These are phyloP conservation scores for Serpula lacrymans DNA, from an alignment of 768 basidiomycete genomes.

Conservation along the genomic window DNA sequence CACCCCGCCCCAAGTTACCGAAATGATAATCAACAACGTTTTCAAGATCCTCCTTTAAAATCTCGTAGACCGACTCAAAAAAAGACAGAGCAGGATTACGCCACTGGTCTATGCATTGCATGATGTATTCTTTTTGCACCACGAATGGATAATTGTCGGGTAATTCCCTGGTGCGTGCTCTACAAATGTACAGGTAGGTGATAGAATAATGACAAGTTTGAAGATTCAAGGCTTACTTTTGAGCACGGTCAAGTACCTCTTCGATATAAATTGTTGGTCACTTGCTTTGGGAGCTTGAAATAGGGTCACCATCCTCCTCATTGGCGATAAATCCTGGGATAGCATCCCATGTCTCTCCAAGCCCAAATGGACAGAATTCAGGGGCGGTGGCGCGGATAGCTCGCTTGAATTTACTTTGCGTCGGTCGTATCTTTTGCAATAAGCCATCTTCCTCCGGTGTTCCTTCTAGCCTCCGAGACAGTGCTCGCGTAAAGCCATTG, in stretches of 20 bases:
- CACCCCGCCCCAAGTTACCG: slow-evolving; percentile 41
- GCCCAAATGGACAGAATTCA: slow-evolving; percentile 48
- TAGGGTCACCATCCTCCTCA: slow-evolving; percentile 33
- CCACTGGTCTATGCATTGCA: slow-evolving; percentile 41
- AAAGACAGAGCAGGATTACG: slow-evolving; percentile 37
- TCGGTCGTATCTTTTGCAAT: slow-evolving; percentile 45
- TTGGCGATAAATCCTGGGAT: slow-evolving; percentile 28
- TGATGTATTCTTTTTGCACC: slow-evolving; percentile 47
- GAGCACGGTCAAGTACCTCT: slow-evolving; percentile 41
- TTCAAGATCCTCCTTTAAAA: slow-evolving; percentile 34
- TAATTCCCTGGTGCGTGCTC: slow-evolving; percentile 60
- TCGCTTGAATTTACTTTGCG: slow-evolving; percentile 40
- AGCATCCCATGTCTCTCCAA: too few relatives aligned
- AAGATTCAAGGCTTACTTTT: slow-evolving; percentile 33
- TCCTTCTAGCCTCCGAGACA: slow-evolving; percentile 44
- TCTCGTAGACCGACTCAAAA: slow-evolving; percentile 32
- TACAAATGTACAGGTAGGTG: slow-evolving; percentile 20
- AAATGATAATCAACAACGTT: slow-evolving; percentile 45
- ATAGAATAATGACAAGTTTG: neutral
- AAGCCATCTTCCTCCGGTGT: slow-evolving; percentile 44
- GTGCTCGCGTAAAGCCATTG: slow-evolving; percentile 39
- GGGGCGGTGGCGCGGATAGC: slow-evolving; percentile 49
- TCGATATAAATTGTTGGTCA: slow-evolving; percentile 52
- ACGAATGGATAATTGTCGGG: slow-evolving; percentile 58
- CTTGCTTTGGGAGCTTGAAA: too few relatives aligned